These are phyloP conservation scores for Fusarium ambrosium DNA, from an alignment of 2,329 filamentous ascomycete species.

Conservation along the genomic window DNA sequence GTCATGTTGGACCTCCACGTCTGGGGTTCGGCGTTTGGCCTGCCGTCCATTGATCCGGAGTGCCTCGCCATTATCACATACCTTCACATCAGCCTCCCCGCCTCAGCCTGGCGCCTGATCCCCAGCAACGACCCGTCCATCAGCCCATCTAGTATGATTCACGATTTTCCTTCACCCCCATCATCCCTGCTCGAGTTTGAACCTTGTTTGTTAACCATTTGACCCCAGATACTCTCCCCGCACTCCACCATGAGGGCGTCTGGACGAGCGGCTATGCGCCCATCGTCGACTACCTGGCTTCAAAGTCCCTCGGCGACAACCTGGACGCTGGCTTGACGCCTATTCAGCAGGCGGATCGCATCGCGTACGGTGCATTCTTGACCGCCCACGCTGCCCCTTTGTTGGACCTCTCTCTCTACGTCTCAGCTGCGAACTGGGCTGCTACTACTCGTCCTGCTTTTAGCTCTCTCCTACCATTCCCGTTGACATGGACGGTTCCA, in stretches of 20 bases:
- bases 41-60: slow-evolving; percentile 92
- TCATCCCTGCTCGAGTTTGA: slow-evolving; percentile 13
- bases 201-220: slow-evolving; percentile 42
- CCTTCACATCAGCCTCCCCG: slow-evolving; percentile 73
- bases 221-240: slow-evolving; percentile 66
- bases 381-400: slow-evolving; percentile 81
- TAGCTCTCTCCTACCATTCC: slow-evolving; percentile 84
- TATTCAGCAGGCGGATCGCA: slow-evolving; percentile 60
- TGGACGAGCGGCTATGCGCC: slow-evolving; percentile 73
- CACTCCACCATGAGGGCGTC: slow-evolving; percentile 63
- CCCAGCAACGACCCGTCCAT: slow-evolving; percentile 79
- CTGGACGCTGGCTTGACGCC: slow-evolving; percentile 57
- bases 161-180: slow-evolving; percentile 12
- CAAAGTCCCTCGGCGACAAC: slow-evolving; percentile 51
- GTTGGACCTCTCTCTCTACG: slow-evolving; percentile 88
- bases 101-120: slow-evolving; percentile 76
- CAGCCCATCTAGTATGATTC: slow-evolving; percentile 75
- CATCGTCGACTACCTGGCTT: slow-evolving; percentile 70
- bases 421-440: slow-evolving; percentile 90
- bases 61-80: slow-evolving; percentile 88
- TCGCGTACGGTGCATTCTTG: slow-evolving; percentile 77
- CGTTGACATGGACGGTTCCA: slow-evolving; percentile 88
- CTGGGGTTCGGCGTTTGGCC: slow-evolving; percentile 89
- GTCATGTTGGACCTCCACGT: slow-evolving; percentile 78
- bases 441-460: slow-evolving; percentile 83